phyloP scores from a whole-genome alignment of 169 alveolate genomes.

The Eimeria tenella region DNA sequence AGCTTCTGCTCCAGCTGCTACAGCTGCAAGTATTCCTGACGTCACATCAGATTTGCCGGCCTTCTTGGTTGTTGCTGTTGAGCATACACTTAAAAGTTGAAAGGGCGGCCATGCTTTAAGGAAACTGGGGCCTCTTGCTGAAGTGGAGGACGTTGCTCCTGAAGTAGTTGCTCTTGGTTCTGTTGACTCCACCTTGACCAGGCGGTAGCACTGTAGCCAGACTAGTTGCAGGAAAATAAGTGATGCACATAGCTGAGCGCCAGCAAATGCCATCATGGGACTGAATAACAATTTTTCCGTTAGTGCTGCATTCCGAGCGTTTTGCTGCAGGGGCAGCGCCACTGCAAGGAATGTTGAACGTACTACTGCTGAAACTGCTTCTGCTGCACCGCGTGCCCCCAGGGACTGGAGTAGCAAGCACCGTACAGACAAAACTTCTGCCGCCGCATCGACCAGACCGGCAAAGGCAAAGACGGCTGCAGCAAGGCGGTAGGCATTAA shows the following conservation, averaged over 20 bases:
- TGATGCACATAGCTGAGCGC: conserved; percentile 27
- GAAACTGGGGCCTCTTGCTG: neutral
- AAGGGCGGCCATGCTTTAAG: conserved; percentile 42
- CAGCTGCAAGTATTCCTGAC: neutral
- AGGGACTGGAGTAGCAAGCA: conserved; percentile 9
- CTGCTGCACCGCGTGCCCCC: conserved; percentile 49
- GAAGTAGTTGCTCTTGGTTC: neutral
- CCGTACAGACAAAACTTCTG: conserved; percentile 44
- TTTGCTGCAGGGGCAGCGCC: conserved; percentile 31
- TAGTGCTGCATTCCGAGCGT: neutral
- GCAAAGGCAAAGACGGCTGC: conserved; percentile 47
- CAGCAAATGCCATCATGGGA: conserved; percentile 51
- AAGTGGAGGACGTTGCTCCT: neutral
- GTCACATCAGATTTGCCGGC: neutral
- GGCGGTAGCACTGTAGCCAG: conserved; percentile 41
- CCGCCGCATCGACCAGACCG: conserved; percentile 61
- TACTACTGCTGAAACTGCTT: conserved; percentile 19
- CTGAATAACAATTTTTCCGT: conserved; percentile 8
- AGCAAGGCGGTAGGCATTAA: conserved; percentile 31
- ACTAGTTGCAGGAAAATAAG: neutral
- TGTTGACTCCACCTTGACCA: neutral
- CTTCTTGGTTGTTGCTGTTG: neutral
- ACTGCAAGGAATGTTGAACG: conserved; percentile 6
- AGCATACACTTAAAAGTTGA: neutral
- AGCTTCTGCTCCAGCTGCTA: neutral